Conservation (phyloP, 805 yeast genomes). For the Spathaspora sp. region DNA sequence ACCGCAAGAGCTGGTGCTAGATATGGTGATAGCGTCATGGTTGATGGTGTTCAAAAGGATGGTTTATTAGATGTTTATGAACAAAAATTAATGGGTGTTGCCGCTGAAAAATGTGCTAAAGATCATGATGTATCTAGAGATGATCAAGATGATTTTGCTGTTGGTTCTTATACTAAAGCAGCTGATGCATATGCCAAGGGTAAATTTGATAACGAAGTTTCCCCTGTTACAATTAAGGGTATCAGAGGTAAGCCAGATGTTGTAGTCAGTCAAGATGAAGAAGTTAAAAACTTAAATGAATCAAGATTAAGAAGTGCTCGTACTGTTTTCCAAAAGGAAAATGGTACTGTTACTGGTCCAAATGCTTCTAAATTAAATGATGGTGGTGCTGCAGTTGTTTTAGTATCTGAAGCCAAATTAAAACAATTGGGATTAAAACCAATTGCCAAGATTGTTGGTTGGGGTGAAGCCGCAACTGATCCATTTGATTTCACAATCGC, state of each 20-base stretch:
- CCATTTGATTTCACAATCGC: slow-evolving; percentile 96
- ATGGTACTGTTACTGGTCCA: slow-evolving; percentile 96
- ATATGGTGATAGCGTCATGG: slow-evolving; percentile 74
- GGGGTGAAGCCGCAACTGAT: slow-evolving; percentile 98
- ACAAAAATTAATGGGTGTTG: slow-evolving; percentile 88
- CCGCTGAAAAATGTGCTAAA: slow-evolving; percentile 93
- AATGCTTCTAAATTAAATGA: slow-evolving; percentile 96
- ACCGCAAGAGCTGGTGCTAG: slow-evolving; percentile 83
- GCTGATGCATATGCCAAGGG: slow-evolving; percentile 75
- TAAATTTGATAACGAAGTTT: slow-evolving; percentile 77
- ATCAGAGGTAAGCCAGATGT: slow-evolving; percentile 82
- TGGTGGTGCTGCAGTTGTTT: slow-evolving; percentile 94
- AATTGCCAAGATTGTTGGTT: slow-evolving; percentile 81
- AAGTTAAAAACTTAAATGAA: slow-evolving; percentile 72
- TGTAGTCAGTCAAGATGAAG: slow-evolving; percentile 76
- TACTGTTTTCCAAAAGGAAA: slow-evolving; percentile 90
- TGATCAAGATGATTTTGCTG: slow-evolving; percentile 86
- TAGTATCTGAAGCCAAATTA: slow-evolving; percentile 81
- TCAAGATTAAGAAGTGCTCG: slow-evolving; percentile 76
- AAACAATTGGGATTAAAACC: slow-evolving; percentile 86
- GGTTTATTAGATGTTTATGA: slow-evolving; percentile 93
- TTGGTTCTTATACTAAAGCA: slow-evolving; percentile 82
- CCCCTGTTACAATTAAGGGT: slow-evolving; percentile 88
- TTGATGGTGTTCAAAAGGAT: slow-evolving; percentile 90
- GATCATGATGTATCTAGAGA: slow-evolving; percentile 78